Conservation (phyloP, 2,329 filamentous ascomycete genomes). For the Microcyclospora pomicola region DNA sequence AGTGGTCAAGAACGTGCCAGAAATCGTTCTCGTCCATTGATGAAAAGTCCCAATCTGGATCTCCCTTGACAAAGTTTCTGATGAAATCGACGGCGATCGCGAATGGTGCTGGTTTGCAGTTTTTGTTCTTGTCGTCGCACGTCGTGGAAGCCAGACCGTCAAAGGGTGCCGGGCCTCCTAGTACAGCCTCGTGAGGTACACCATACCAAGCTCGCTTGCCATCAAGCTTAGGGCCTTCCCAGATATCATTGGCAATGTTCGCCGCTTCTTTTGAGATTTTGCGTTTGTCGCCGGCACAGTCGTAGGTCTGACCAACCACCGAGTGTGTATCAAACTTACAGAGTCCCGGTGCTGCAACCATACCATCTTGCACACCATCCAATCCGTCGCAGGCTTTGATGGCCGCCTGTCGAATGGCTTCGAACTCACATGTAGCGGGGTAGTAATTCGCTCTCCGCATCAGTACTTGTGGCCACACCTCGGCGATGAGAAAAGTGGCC, state of each 20-base stretch:
- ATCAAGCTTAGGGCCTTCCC: constrained; percentile 19
- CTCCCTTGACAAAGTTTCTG: constrained; percentile 19
- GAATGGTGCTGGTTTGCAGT: constrained; percentile 18
- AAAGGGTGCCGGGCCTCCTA: neutral
- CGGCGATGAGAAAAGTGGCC: constrained; percentile 16
- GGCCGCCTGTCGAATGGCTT: constrained; percentile 22
- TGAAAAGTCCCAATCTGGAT: constrained; percentile 19
- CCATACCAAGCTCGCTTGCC: constrained; percentile 22
- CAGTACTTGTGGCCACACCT: constrained; percentile 18
- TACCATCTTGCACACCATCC: constrained; percentile 25
- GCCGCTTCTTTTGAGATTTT: constrained; percentile 20
- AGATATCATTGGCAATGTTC: constrained; percentile 18
- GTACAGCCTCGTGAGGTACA: constrained; percentile 12
- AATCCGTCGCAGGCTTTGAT: constrained; percentile 24
- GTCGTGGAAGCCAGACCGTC: constrained; percentile 17
- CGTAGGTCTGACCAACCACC: constrained; percentile 15
- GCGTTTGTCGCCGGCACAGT: constrained; percentile 12
- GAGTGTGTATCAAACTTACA: constrained; percentile 21
- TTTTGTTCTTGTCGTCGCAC: constrained; percentile 11
- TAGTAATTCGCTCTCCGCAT: constrained; percentile 19
- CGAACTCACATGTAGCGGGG: constrained; percentile 23
- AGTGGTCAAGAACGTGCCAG: constrained; percentile 9
- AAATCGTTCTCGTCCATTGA: constrained; percentile 20
- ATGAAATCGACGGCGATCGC: constrained; percentile 23
- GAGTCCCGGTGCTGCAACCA: constrained; percentile 16